Evolutionary conservation across 306 rosid species (phyloP).

Genomic region (Betula pendula): DNA sequence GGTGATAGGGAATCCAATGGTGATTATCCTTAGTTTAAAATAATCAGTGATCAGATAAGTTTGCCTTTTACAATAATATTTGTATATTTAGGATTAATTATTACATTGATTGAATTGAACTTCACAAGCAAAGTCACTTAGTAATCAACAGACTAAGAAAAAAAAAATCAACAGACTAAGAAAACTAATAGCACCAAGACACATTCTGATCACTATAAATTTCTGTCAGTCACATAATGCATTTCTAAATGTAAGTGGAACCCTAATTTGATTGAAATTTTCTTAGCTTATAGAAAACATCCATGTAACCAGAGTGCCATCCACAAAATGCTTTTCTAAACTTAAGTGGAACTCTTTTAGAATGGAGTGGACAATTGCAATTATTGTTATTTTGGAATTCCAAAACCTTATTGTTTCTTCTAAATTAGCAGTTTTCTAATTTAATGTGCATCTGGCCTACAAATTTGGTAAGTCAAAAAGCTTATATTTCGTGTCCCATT

Average conservation of each 20-base stretch:
- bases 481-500: too few relatives aligned
- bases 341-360: too few relatives aligned
- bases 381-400: too few relatives aligned
- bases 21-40: slow-evolving; percentile 10
- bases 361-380: too few relatives aligned
- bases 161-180: too few relatives aligned
- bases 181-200: background rate
- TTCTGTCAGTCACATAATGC: background rate
- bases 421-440: too few relatives aligned
- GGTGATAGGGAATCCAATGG: slow-evolving; percentile 57
- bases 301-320: too few relatives aligned
- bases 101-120: slow-evolving; percentile 24
- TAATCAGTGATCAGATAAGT: slow-evolving; percentile 9
- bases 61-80: background rate
- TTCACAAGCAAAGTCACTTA: slow-evolving; percentile 24
- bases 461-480: too few relatives aligned
- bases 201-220: background rate
- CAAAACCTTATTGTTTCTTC: too few relatives aligned
- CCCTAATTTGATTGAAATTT: background rate
- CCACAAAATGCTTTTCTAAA: too few relatives aligned
- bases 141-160: slow-evolving; percentile 3
- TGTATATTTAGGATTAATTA: slow-evolving; percentile 10
- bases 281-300: too few relatives aligned
- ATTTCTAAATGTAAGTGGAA: background rate
- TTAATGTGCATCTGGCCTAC: too few relatives aligned